Conservation (phyloP, 2,329 filamentous ascomycete genomes). For the Monilinia aucupariae region DNA sequence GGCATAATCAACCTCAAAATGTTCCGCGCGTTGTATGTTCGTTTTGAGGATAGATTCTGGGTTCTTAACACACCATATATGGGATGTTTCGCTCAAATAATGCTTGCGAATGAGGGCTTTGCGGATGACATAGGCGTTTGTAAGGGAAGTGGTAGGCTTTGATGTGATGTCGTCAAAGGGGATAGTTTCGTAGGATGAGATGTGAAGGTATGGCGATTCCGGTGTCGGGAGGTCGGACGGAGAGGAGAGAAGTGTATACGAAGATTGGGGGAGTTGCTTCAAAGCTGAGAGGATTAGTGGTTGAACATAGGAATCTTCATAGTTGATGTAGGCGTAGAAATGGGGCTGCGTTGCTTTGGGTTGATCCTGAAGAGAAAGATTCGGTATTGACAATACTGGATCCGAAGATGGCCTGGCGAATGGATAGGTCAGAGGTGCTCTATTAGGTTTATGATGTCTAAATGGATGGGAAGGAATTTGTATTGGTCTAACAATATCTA, state of each 20-base stretch:
- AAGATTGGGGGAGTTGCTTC: constrained; percentile 49
- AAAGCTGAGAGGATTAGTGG: constrained; percentile 76
- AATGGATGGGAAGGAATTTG: constrained; percentile 17
- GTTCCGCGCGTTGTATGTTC: constrained; percentile 72
- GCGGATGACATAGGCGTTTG: constrained; percentile 91
- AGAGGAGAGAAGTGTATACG: constrained; percentile 51
- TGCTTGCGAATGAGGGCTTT: constrained; percentile 97
- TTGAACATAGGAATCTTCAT: constrained; percentile 85
- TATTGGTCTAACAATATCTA: constrained; percentile 36
- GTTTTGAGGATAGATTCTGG: constrained; percentile 61
- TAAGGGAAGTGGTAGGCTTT: constrained; percentile 56
- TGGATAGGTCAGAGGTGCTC: constrained; percentile 15
- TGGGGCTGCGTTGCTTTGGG: constrained; percentile 33
- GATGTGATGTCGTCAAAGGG: constrained; percentile 72
- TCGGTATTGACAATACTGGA: constrained; percentile 19
- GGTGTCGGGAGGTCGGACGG: constrained; percentile 35
- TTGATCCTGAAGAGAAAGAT: constrained; percentile 24
- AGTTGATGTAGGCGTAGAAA: constrained; percentile 71
- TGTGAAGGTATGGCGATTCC: constrained; percentile 53
- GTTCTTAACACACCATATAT: constrained; percentile 81
- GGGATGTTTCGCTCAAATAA: constrained; percentile 77
- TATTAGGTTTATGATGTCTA: neutral
- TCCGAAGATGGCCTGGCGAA: constrained; percentile 20
- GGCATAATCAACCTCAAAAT: constrained; percentile 93
- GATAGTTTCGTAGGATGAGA: constrained; percentile 78